These are phyloP conservation scores for Entophlyctis luteolus DNA, from an alignment of 192 early-diverging fungal species.

Conservation along the genomic window DNA sequence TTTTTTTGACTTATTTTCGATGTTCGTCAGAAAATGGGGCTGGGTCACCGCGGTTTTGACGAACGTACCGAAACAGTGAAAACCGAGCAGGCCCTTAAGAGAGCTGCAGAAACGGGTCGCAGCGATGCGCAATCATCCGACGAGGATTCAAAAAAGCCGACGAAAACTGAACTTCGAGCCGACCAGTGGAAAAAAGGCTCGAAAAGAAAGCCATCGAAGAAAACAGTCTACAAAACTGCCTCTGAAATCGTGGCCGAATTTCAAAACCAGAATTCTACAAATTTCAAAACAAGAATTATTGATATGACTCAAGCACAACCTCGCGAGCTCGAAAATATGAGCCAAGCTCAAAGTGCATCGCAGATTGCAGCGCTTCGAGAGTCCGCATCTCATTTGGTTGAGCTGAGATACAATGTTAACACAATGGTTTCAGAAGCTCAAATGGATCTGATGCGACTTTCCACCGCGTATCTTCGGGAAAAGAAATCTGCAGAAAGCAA, in stretches of 20 bases:
- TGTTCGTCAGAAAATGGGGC: conserved; percentile 56
- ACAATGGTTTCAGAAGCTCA: conserved; percentile 69
- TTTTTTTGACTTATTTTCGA: not conserved
- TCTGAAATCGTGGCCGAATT: conserved; percentile 63
- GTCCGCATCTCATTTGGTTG: conserved; percentile 59
- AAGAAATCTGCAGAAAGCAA: conserved; percentile 24
- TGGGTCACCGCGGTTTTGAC: conserved; percentile 78
- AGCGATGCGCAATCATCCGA: conserved; percentile 46
- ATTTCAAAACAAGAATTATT: conserved; percentile 64
- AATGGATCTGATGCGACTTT: conserved; percentile 62
- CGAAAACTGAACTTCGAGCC: conserved; percentile 37
- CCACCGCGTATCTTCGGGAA: conserved; percentile 53
- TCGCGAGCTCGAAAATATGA: conserved; percentile 32
- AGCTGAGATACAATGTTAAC: conserved; percentile 72
- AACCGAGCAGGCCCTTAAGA: conserved; percentile 39
- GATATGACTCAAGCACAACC: conserved; percentile 78
- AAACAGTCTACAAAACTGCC: conserved; percentile 69
- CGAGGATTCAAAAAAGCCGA: conserved; percentile 41
- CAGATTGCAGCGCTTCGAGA: conserved; percentile 39
- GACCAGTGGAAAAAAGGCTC: conserved; percentile 28
- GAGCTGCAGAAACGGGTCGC: conserved; percentile 17
- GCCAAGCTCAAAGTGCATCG: conserved; percentile 31
- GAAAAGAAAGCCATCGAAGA: conserved; percentile 47
- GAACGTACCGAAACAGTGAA: conserved; percentile 67
- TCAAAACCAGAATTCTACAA: conserved; percentile 4